Conservation (phyloP, 2,329 filamentous ascomycete species). For the Aplosporella prunicola region DNA sequence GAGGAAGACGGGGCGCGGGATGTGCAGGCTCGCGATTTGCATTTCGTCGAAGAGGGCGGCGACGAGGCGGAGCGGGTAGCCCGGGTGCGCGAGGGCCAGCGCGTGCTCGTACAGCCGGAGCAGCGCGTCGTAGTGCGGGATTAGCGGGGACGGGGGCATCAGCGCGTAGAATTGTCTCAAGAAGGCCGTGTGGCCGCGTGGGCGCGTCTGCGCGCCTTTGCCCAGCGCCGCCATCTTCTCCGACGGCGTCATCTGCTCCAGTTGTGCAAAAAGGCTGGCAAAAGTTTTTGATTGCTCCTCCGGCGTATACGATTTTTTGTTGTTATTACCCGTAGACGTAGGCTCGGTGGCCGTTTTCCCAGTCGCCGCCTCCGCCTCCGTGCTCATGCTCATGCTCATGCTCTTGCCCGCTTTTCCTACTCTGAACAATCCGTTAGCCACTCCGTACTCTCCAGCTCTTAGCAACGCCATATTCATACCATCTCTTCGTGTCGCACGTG, state of each 20-base stretch:
- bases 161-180: slow-evolving; percentile 4
- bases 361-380: too few relatives aligned
- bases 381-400: too few relatives aligned
- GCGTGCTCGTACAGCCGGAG: slow-evolving; percentile 5
- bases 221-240: slow-evolving; percentile 6
- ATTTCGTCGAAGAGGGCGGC: slow-evolving; percentile 2
- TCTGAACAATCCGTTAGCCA: slow-evolving; percentile 3
- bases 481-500: neutral
- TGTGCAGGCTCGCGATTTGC: slow-evolving; percentile 2
- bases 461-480: slow-evolving; percentile 2
- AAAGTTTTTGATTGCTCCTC: neutral
- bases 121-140: slow-evolving; percentile 4
- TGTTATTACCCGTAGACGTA: neutral
- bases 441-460: slow-evolving; percentile 3
- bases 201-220: neutral
- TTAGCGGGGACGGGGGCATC: slow-evolving; percentile 2
- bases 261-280: neutral
- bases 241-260: neutral
- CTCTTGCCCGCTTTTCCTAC: slow-evolving; percentile 2
- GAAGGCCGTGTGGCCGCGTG: slow-evolving; percentile 1
- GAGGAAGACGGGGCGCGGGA: slow-evolving; percentile 5
- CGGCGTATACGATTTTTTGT: neutral
- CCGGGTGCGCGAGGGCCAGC: neutral
- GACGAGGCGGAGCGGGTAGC: slow-evolving; percentile 1
- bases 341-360: too few relatives aligned